Evolutionary conservation across 2,329 filamentous ascomycete species (phyloP), one percentile per base, ranked within the genome.

Genomic region (Ceratocystis papillata): DNA sequence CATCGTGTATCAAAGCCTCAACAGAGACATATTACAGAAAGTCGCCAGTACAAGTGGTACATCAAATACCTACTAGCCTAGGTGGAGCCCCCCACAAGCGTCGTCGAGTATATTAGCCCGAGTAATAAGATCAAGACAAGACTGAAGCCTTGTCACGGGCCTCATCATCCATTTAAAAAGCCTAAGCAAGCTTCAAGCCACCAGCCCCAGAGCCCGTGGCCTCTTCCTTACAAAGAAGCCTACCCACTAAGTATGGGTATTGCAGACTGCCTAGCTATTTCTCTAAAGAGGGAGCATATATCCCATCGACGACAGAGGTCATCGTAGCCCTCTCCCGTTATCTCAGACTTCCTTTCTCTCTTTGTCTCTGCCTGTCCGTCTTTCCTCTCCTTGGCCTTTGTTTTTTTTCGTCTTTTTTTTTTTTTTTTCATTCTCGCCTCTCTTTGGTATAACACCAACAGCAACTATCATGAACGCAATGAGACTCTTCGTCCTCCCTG

Each of bases 401-500:
- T 17, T 15, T 61, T 37, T 37, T 37, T 45, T 46, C 2, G 22
- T 30, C 25, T 46, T 20, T 15, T 15, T 33, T 22, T 12, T 22
- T 62, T 17, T 6, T 41, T 44, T 8, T 30, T 57, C 33, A 3
- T 28, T 4, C 33, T 25, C n/a, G 28, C 5, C 30, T 20, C 20
- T 22, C 30, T n/a, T 7, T 45, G 37, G 30, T 25, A 59, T 28
- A 20, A 10, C 48, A 41, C 45, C 41, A 33, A 5, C 2, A 37
- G 37, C 28, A 45, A 7, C 33, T 68, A 69, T 69, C 72, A 77
- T 57, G 53, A 57, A 57, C 53, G 53, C 74, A 68, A 97, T 99
- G 94, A 89, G 91, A 75, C 83, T 99, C 76, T 96, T 91, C 77
- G 86, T 99, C 70, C 83, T 99, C 67, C 94, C 94, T 69, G 87